Conservation (phyloP, 306 rosid species). For the Bauhinia variegata region DNA sequence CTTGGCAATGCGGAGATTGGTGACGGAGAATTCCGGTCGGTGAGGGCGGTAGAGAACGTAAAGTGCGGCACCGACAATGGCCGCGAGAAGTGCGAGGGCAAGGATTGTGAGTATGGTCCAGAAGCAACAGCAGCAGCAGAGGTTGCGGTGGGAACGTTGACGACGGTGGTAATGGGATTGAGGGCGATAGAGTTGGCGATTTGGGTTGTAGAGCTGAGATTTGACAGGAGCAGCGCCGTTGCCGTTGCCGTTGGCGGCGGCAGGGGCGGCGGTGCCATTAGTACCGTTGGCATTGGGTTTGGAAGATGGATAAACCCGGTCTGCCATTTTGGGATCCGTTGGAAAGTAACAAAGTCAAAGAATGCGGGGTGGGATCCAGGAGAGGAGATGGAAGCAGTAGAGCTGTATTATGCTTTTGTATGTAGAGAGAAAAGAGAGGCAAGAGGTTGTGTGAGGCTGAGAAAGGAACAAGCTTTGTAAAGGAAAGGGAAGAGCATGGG, state of each 20-base stretch:
- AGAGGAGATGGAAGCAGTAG: not conserved
- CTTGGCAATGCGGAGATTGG: constrained; percentile 75
- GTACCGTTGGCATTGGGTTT: constrained; percentile 52
- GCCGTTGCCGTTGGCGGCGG: constrained; percentile 42
- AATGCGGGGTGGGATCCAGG: not conserved
- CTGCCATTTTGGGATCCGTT: constrained; percentile 54
- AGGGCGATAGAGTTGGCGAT: constrained; percentile 73
- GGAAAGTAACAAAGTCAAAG: not conserved
- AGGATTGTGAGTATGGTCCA: constrained; percentile 74
- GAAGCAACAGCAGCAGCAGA: constrained; percentile 96
- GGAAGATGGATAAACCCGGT: constrained; percentile 59
- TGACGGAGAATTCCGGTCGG: constrained; percentile 82
- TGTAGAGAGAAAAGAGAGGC: not conserved
- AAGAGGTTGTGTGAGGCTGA: not conserved
- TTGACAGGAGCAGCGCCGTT: constrained; percentile 44
- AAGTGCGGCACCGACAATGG: constrained; percentile 74
- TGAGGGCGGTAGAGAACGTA: constrained; percentile 90
- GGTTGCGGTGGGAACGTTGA: constrained; percentile 61
- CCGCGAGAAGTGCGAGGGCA: constrained; percentile 57
- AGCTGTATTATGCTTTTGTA: too few relatives aligned
- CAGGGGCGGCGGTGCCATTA: constrained; percentile 27
- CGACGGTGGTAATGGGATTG: constrained; percentile 67
- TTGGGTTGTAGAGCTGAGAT: constrained; percentile 52
- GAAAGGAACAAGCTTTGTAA: constrained; percentile 41
- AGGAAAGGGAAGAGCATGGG: constrained; percentile 26